Evolutionary conservation across 345 rosid species (phyloP).

Genomic region (Alliaria petiolata): DNA sequence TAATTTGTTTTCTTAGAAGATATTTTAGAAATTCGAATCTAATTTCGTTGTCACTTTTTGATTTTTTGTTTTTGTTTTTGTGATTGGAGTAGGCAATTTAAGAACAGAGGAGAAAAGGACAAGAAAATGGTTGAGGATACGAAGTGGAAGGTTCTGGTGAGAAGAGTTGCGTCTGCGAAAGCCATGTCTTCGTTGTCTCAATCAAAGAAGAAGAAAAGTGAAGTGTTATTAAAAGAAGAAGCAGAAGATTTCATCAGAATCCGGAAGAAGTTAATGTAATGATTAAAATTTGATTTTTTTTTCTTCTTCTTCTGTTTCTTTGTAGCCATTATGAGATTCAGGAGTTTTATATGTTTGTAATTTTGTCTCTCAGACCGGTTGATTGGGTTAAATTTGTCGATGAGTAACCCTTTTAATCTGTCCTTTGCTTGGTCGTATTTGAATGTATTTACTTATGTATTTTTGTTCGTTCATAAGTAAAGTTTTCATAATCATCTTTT

Average conservation of each 20-base stretch:
- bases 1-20: neutral
- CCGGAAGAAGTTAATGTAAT: slow-evolving; percentile 7
- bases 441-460: no score
- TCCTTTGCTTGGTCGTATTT: neutral
- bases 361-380: slow-evolving; percentile 7
- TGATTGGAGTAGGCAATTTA: slow-evolving; percentile 61
- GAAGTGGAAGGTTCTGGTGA: slow-evolving; percentile 71
- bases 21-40: slow-evolving; percentile 1
- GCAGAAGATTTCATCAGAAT: slow-evolving; percentile 31
- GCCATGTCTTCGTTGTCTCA: slow-evolving; percentile 58
- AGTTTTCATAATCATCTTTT: neutral
- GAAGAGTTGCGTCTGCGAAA: slow-evolving; percentile 75
- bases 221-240: slow-evolving; percentile 15
- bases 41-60: neutral
- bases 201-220: slow-evolving; percentile 40
- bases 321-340: neutral
- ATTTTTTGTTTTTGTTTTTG: neutral
- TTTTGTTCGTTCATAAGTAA: neutral
- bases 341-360: neutral
- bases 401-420: slow-evolving; percentile 24
- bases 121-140: slow-evolving; percentile 43
- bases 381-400: slow-evolving; percentile 27
- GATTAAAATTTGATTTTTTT: neutral
- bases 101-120: slow-evolving; percentile 46
- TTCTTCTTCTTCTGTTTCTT: no score